These are phyloP conservation scores for Scopulariopsis brevicaulis DNA, from an alignment of 2,329 filamentous ascomycete species.

Conservation along the genomic window DNA sequence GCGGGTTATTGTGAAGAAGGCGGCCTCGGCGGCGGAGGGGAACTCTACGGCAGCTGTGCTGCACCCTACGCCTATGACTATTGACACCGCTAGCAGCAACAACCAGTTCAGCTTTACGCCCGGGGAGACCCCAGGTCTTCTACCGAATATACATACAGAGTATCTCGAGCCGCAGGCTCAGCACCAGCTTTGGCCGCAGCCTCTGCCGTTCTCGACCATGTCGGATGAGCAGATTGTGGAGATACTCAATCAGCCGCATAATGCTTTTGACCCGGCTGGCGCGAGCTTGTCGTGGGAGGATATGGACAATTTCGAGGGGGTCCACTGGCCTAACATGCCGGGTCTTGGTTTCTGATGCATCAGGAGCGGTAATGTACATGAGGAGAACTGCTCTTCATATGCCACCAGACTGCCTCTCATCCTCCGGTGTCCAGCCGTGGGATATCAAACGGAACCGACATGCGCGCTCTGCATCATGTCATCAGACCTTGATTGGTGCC, in stretches of 20 bases:
- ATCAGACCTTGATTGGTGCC: slow-evolving; percentile 7
- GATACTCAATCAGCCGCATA: slow-evolving; percentile 50
- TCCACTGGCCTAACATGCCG: slow-evolving; percentile 32
- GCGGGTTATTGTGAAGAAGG: slow-evolving; percentile 28
- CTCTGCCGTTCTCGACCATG: slow-evolving; percentile 54
- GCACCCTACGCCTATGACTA: neutral
- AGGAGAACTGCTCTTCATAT: neutral
- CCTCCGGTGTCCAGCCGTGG: neutral
- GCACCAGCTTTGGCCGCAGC: neutral
- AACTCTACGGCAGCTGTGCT: neutral
- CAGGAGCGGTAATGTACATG: neutral
- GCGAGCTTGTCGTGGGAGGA: slow-evolving; percentile 48
- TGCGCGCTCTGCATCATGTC: neutral
- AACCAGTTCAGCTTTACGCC: slow-evolving; percentile 12
- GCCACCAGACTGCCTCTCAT: neutral
- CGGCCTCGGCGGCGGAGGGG: slow-evolving; percentile 13
- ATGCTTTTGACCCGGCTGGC: slow-evolving; percentile 43
- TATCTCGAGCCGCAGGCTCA: neutral
- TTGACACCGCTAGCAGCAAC: slow-evolving; percentile 1
- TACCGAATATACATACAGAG: neutral
- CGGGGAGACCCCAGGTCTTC: slow-evolving; percentile 29
- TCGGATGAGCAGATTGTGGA: slow-evolving; percentile 58
- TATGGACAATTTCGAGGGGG: slow-evolving; percentile 44
- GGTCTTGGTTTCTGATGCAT: slow-evolving; percentile 24
- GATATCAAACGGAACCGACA: neutral